Conservation (phyloP, 2,329 filamentous ascomycete species). For the Shiraia sp. region DNA sequence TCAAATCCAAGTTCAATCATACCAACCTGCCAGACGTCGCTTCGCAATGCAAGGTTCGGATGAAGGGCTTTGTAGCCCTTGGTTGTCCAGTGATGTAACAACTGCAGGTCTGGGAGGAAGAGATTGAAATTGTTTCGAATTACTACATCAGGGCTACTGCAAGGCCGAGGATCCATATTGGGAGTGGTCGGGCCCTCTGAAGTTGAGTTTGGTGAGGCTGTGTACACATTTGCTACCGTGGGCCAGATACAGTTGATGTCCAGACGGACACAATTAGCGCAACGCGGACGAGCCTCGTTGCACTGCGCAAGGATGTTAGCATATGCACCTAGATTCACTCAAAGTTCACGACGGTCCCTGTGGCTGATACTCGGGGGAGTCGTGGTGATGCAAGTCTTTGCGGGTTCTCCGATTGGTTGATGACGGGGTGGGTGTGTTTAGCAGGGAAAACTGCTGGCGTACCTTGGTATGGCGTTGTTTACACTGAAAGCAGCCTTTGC, state of each 20-base stretch:
- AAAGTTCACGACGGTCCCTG: too few relatives aligned
- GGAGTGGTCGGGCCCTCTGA: conserved; percentile 16
- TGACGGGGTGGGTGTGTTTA: not conserved
- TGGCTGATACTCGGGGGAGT: not conserved
- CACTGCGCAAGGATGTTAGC: conserved; percentile 22
- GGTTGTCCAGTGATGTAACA: conserved; percentile 36
- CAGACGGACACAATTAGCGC: conserved; percentile 34
- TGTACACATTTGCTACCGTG: conserved; percentile 17
- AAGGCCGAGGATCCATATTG: conserved; percentile 2
- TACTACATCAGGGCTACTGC: conserved; percentile 10
- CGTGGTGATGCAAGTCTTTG: not conserved
- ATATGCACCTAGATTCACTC: too few relatives aligned
- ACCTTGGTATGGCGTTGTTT: conserved; percentile 41
- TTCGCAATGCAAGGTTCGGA: conserved; percentile 12
- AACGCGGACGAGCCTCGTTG: conserved; percentile 35
- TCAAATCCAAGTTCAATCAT: conserved; percentile 31
- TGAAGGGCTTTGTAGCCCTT: conserved; percentile 25
- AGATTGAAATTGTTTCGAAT: conserved; percentile 16
- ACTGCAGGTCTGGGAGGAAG: conserved; percentile 29
- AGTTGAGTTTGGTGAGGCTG: conserved; percentile 19
- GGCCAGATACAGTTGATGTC: conserved; percentile 39
- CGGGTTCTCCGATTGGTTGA: conserved; percentile 10
- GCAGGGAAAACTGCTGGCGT: conserved; percentile 4
- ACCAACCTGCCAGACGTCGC: conserved; percentile 20
- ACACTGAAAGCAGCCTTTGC: conserved; percentile 37